Conservation (phyloP, 768 basidiomycete species). For the Termitomyces sp. region DNA sequence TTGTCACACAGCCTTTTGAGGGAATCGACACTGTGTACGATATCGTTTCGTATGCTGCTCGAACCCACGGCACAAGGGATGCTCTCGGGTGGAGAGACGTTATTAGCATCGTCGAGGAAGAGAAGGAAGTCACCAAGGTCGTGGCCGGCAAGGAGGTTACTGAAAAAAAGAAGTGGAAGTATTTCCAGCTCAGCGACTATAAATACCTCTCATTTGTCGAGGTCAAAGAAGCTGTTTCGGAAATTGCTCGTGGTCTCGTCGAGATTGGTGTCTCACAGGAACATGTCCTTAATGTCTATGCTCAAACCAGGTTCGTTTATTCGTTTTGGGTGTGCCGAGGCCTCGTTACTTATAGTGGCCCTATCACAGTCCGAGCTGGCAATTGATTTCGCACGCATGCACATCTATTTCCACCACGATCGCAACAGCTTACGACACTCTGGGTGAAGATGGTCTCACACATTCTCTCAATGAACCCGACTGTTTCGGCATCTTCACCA, state of each 20-base stretch:
- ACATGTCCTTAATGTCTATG: conserved; percentile 88
- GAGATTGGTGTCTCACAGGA: conserved; percentile 62
- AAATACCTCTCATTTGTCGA: conserved; percentile 75
- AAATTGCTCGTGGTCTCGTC: conserved; percentile 67
- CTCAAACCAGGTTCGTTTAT: conserved; percentile 65
- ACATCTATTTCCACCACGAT: conserved; percentile 73
- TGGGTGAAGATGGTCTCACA: conserved; percentile 81
- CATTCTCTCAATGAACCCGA: conserved; percentile 86
- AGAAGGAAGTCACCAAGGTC: conserved; percentile 82
- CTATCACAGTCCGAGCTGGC: conserved; percentile 69
- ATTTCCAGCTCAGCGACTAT: conserved; percentile 88
- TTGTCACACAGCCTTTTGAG: conserved; percentile 62
- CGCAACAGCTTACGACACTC: conserved; percentile 95
- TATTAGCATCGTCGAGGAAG: conserved; percentile 69
- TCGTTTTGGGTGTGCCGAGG: conserved; percentile 1
- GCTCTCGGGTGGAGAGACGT: conserved; percentile 81
- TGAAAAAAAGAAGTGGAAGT: conserved; percentile 96
- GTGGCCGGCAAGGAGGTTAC: conserved; percentile 78
- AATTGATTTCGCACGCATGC: conserved; percentile 81
- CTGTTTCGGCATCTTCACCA: conserved; percentile 84
- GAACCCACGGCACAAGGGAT: conserved; percentile 68
- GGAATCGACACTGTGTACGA: conserved; percentile 83
- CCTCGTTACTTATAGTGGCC: conserved; percentile 7
- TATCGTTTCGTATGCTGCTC: conserved; percentile 66
- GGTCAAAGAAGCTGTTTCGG: conserved; percentile 56